Conservation (phyloP, 805 yeast genomes). For the Candida dajiaensis region DNA sequence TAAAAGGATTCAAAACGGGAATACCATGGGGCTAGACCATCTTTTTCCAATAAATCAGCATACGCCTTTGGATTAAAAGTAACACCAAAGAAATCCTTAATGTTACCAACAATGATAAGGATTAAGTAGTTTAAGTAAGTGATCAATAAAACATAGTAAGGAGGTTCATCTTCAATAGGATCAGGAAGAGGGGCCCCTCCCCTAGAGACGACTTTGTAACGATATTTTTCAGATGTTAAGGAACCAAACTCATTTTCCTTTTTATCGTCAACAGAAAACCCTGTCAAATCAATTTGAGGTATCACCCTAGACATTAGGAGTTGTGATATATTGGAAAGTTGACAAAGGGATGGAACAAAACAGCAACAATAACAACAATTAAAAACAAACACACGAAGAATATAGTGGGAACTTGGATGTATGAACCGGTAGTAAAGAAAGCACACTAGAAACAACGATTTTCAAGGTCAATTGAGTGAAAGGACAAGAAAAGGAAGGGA, state of each 20-base stretch:
- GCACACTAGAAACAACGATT: no score
- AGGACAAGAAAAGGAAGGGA: no score
- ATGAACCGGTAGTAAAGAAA: no score
- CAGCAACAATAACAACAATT: no score
- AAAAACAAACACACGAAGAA: no score
- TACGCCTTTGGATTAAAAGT: constrained; percentile 62
- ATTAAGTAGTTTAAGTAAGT: constrained; percentile 84
- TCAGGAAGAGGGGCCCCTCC: constrained; percentile 49
- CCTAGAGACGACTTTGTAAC: constrained; percentile 56
- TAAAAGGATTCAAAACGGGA: constrained; percentile 92
- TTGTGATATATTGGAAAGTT: no score
- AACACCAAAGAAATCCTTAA: constrained; percentile 83
- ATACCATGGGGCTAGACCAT: constrained; percentile 95
- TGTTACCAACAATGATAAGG: constrained; percentile 82
- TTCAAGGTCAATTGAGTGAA: no score
- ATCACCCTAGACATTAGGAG: constrained; percentile 21
- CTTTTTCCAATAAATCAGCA: constrained; percentile 60
- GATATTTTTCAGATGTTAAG: constrained; percentile 56
- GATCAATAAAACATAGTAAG: constrained; percentile 67
- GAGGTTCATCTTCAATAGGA: constrained; percentile 78
- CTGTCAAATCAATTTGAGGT: constrained; percentile 30
- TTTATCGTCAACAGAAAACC: constrained; percentile 31
- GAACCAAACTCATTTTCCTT: constrained; percentile 69
- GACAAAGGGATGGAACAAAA: not conserved
- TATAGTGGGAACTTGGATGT: no score